Base-by-base conservation (phyloP, 306 rosid genomes). In the Dalbergia cochinchinensis region DNA sequence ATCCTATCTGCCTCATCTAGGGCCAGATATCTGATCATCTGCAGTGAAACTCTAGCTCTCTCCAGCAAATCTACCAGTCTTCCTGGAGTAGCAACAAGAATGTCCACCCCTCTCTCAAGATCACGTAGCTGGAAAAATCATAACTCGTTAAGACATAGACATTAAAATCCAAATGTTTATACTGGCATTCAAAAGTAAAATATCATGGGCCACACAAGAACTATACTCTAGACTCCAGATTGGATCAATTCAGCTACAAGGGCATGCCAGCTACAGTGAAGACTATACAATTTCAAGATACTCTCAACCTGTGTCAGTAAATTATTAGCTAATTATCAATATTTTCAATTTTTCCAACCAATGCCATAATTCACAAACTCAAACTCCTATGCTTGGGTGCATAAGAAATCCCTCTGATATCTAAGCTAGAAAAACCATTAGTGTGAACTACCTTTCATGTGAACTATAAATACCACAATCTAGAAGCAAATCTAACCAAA, bases 81-180 rank as follows among this genome's bases (percentile, higher is more conserved):
- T 88, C 98, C 98, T 12, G 98, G 98, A 73, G 97, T 92, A 68
- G 97, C 98, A 58, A 94, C 97, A 84, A 93, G 97, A 87, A 93
- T 93, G 78, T 93, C 97, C 74, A 91, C 97, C 60, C 97, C 97
- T 86, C 91, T 89, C 88, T 93, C 97, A 74, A 93, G 92, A 39
- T 93, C 97, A 64, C 97, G 89, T 74, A 94, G 85, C 98, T 94
- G 88, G 54, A 66, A 66, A 71, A 83, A 76, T 57, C 37, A 77
- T 6, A 78, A 44, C 13, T 35, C 11, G 53, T 89, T 51, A 88
- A 39, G 39, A 77, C 58, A 58, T 11, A 41, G 42, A 16, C 13
- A 16, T 16, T 69, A 69, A 69, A 61, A 45, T 35, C 33, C 19
- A 55, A 51, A 51, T 44, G 74, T 19, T 68, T 9, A 9, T 61